A percentile compares a stretch with the other conserved stretches of the same genome.
phyloP scores from a whole-genome alignment of 2,329 filamentous ascomycete species.

The Fusarium sororula region DNA sequence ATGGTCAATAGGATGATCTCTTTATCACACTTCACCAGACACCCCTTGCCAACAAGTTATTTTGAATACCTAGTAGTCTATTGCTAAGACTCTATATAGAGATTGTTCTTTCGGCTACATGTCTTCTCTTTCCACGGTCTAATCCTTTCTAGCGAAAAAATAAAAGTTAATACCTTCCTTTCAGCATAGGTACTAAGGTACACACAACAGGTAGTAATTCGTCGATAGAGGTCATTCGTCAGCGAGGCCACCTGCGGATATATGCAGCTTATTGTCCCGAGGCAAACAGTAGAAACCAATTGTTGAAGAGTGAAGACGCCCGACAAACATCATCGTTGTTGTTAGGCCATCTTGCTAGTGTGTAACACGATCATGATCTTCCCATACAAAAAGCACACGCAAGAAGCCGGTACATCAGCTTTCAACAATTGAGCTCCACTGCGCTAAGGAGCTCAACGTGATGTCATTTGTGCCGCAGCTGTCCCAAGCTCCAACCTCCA shows the following conservation, averaged over 20 bases:
- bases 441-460: conserved; percentile 28
- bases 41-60: not conserved
- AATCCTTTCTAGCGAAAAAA: not conserved
- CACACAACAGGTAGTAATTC: not conserved
- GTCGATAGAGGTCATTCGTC: not conserved
- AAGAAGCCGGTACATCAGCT: not conserved
- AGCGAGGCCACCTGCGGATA: not conserved
- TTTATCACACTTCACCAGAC: not conserved
- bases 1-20: not conserved
- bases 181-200: not conserved
- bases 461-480: conserved; percentile 36
- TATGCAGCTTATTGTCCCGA: not conserved
- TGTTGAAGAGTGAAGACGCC: not conserved
- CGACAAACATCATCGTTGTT: not conserved
- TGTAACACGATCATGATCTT: not conserved
- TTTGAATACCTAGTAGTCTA: not conserved
- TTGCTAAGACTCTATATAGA: not conserved
- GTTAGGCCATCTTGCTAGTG: not conserved
- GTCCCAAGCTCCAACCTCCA: conserved; percentile 20
- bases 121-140: not conserved
- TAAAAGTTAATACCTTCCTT: not conserved
- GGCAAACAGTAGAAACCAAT: not conserved
- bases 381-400: not conserved
- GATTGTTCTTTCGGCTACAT: not conserved
- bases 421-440: conserved; percentile 1